Conservation (phyloP, 306 rosid genomes). For the Trifolium pratense region DNA sequence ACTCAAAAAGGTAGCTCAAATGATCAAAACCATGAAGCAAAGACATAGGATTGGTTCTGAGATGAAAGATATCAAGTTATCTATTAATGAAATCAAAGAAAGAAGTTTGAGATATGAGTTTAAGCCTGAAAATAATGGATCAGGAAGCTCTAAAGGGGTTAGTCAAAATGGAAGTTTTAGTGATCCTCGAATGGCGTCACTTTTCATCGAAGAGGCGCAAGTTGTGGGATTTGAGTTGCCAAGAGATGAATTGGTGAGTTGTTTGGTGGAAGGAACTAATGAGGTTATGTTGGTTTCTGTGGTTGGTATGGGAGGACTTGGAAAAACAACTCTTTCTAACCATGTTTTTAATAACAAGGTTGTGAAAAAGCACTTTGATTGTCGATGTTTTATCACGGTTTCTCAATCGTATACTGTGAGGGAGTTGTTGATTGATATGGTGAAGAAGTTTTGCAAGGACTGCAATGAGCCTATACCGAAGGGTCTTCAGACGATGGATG, state of each 20-base stretch:
- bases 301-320: constrained; percentile 52
- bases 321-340: constrained; percentile 41
- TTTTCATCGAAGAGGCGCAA: constrained; percentile 27
- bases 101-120: constrained; percentile 38
- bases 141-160: not conserved
- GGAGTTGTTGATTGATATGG: constrained; percentile 23
- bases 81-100: constrained; percentile 30
- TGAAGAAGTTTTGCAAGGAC: constrained; percentile 29
- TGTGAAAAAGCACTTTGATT: constrained; percentile 30
- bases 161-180: not conserved
- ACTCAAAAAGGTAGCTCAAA: not conserved
- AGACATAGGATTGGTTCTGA: not conserved
- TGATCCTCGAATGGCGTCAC: constrained; percentile 1
- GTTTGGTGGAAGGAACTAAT: not conserved
- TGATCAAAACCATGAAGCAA: not conserved
- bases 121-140: not conserved
- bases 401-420: constrained; percentile 31
- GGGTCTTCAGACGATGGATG: not conserved
- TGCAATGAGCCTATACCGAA: not conserved
- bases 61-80: constrained; percentile 23
- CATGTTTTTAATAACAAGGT: constrained; percentile 12
- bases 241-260: constrained; percentile 29
- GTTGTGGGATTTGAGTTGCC: constrained; percentile 26
- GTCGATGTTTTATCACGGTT: constrained; percentile 19
- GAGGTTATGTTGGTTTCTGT: constrained; percentile 32